Evolutionary conservation across 75 land plant species (phyloP), one percentile per base, ranked within the genome.

Genomic region (Gnetum montanum): DNA sequence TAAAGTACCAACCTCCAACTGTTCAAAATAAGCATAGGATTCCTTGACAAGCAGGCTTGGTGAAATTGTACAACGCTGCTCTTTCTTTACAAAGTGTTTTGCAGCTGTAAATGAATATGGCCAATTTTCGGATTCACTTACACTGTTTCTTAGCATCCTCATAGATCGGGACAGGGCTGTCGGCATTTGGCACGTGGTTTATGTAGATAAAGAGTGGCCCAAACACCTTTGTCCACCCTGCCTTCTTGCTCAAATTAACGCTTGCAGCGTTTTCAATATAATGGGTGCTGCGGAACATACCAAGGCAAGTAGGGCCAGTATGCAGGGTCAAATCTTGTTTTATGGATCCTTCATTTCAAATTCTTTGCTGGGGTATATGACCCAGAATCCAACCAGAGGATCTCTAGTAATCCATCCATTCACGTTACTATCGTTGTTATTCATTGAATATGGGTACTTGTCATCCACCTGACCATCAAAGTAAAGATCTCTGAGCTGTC

Each of bases 151-250:
- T 81, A 19, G 95, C 95, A 69, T 89, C 76, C 26, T 71, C 64
- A 88, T 89, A 89, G 0, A 89, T 67, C 1, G 3, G 20, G 12
- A 35, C 34, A 11, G 63, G 58, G 18, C 74, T 67, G n/a, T 25
- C 43, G 6, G 40, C 70, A 19, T 27, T 57, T 43, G 33, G 8
- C 4, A 33, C 16, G 28, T 73, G 72, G 49, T 85, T 85, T 6
- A 85, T 57, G 62, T 85, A 77, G 8, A 77, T 54, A 48, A 76
- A 66, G 27, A 85, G 70, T 8, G 88, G 88, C 25, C 88, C 88
- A 58, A 67, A 80, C 8, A 80, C 81, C 46, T 80, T 85, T 61
- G 73, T 73, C 88, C 88, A 85, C 8, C 76, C 47, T 38, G 80
- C 88, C 8, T 72, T 73, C 26, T 70, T 19, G 28, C 46, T 24